Evolutionary conservation across 306 rosid species (phyloP).

Genomic region (Quercus agrifolia): DNA sequence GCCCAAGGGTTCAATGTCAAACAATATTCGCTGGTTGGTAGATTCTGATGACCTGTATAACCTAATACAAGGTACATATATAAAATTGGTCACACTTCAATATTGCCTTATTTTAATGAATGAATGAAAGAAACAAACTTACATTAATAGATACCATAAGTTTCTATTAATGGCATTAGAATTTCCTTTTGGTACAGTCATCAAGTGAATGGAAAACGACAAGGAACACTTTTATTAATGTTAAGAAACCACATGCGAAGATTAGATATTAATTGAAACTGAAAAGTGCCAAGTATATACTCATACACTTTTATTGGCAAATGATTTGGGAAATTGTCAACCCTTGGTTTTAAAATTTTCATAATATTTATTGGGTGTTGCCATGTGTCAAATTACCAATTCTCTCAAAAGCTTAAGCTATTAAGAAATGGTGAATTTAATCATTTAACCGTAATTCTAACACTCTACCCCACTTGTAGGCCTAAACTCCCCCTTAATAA

Average conservation of each 20-base stretch:
- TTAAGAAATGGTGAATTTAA: no score
- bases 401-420: no score
- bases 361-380: not conserved
- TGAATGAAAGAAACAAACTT: not conserved
- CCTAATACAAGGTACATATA: conserved; percentile 40
- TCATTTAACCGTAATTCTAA: no score
- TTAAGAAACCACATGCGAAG: not conserved
- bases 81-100: not conserved
- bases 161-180: not conserved
- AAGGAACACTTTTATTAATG: not conserved
- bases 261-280: conserved; percentile 11
- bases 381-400: no score
- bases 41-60: conserved; percentile 77
- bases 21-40: conserved; percentile 88
- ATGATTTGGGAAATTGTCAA: not conserved
- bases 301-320: conserved; percentile 1
- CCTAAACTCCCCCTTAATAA: no score
- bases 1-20: conserved; percentile 90
- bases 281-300: not conserved
- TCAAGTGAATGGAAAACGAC: conserved; percentile 1
- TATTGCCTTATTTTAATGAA: not conserved
- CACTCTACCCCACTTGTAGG: no score
- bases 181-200: not conserved
- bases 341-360: not conserved
- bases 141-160: conserved; percentile 5